phyloP scores from a whole-genome alignment of 176 grass and related monocot genomes.

The Leersia perrieri region DNA sequence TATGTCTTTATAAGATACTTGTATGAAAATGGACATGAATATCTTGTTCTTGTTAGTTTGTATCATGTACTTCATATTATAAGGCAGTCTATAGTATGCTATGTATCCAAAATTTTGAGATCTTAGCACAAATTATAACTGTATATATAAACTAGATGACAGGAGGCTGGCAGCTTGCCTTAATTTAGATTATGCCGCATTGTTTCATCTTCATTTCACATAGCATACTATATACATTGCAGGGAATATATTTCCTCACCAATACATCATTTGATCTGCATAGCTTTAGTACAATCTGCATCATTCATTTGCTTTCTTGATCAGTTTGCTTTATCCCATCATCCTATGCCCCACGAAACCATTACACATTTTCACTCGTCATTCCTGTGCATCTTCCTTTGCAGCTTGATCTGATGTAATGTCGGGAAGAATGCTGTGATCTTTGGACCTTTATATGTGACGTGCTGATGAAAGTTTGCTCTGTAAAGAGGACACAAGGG shows the following conservation, averaged over 20 bases:
- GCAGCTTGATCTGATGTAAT: not conserved
- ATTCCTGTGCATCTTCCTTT: not conserved
- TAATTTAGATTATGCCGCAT: not conserved
- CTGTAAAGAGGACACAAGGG: constrained; percentile 11
- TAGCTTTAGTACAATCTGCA: not conserved
- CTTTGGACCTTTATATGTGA: not conserved
- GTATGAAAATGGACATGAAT: not conserved
- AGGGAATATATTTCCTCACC: not conserved
- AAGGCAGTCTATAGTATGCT: too few relatives aligned
- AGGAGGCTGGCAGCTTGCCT: not conserved
- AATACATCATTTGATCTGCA: not conserved
- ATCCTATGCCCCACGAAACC: not conserved
- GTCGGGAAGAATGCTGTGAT: not conserved
- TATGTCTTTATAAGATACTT: not conserved
- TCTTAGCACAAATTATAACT: not conserved
- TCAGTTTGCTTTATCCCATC: not conserved
- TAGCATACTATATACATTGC: not conserved
- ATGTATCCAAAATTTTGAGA: not conserved
- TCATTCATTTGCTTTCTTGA: not conserved
- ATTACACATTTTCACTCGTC: not conserved
- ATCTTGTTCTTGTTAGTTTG: not conserved
- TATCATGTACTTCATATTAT: constrained; percentile 9
- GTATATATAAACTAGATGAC: not conserved
- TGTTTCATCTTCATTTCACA: not conserved
- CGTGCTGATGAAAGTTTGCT: constrained; percentile 13